These are phyloP conservation scores for Candida namnaoensis DNA, from an alignment of 805 yeast genomes.

Conservation along the genomic window DNA sequence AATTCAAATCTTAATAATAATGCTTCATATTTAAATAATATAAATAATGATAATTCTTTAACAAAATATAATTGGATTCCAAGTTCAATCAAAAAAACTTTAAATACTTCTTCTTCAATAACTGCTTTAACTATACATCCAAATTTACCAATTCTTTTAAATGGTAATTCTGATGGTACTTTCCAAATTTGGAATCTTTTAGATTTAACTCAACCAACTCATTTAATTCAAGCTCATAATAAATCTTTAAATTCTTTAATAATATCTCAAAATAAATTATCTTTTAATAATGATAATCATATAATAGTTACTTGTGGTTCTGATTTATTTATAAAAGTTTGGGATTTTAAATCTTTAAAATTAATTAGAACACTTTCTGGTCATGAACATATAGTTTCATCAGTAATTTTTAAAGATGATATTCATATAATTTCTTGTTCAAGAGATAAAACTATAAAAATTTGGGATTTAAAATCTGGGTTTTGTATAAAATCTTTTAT, in stretches of 20 bases:
- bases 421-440: constrained; percentile 50
- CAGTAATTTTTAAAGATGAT: constrained; percentile 42
- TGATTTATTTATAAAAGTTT: constrained; percentile 53
- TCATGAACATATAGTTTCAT: constrained; percentile 81
- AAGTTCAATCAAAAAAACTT: constrained; percentile 13
- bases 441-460: constrained; percentile 49
- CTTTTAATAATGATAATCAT: constrained; percentile 12
- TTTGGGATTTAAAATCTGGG: constrained; percentile 66
- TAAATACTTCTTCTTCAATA: constrained; percentile 37
- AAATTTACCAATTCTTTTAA: constrained; percentile 49
- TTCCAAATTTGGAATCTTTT: constrained; percentile 62
- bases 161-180: constrained; percentile 62
- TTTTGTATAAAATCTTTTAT: constrained; percentile 55
- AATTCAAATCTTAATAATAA: constrained; percentile 24
- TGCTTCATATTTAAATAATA: constrained; percentile 21
- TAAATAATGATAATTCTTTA: constrained; percentile 5
- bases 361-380: constrained; percentile 63
- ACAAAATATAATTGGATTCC: constrained; percentile 17
- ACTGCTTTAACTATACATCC: constrained; percentile 71
- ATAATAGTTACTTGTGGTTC: constrained; percentile 40
- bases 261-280: constrained; percentile 39
- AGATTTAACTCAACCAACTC: constrained; percentile 54
- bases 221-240: constrained; percentile 67
- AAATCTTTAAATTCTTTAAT: constrained; percentile 51
- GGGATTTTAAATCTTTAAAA: constrained; percentile 51